Base-by-base conservation (phyloP, 2,329 filamentous ascomycete species). In the Sporothrix schenckii region DNA sequence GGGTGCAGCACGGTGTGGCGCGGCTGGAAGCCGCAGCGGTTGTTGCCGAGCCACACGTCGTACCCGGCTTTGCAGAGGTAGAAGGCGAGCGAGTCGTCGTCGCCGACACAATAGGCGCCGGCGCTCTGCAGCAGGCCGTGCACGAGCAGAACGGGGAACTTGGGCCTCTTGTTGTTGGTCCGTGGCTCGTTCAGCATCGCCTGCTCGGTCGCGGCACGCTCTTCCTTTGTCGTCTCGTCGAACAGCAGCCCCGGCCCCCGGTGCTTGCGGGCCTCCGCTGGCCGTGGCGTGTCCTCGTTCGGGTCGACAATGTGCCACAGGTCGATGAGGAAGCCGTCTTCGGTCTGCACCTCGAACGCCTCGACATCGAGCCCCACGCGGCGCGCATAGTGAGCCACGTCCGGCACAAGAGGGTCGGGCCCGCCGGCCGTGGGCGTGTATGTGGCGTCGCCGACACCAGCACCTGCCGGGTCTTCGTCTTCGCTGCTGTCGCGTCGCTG, bases 41-140 rank as follows among this genome's bases (percentile, higher is more conserved):
- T 97, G 80, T 97, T 97, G 4, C 94, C 94, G 19, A 97, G 84
- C 94, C 94, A 98, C 52, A 98, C 92, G 78, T 98, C 94, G 79
- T 93, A 97, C 1, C 94, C 94, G 0, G 91, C 89, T 80, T 97
- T 97, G 79, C 92, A 93, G 9, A 98, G 88, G 81, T 91, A 97
- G 80, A 97, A 97, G 0, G 94, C 94, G 9, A 97, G 85, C 34
- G 91, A 94, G 74, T 93, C 89, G 73, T 97, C 93, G 76, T 97
- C 94, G 77, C 94, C 97, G 74, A 90, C 89, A 79, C 93, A 97
- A 77, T 93, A 97, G 0, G 94, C 92, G 4, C 94, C 94, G 0
- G 92, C 88, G 68, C 91, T 94, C 80, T 98, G 94, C 7, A 98
- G 82, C 2, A 97, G 84, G 0, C 94, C 94, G 75, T 97, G 94